These are phyloP conservation scores for Inga laurina DNA, from an alignment of 306 rosid genomes.

Conservation along the genomic window DNA sequence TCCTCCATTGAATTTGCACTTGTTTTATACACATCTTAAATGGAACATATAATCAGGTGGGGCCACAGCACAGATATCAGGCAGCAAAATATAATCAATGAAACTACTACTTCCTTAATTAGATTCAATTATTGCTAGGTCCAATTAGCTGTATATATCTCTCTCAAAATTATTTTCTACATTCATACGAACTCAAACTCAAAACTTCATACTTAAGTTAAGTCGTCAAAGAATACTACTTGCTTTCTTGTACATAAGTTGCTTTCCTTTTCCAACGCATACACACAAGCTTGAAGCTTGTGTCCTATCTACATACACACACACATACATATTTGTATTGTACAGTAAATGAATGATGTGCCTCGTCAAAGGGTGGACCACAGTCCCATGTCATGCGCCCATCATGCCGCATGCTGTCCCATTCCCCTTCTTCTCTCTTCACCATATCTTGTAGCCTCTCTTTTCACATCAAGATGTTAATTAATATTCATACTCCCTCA, in stretches of 20 bases:
- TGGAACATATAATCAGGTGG: conserved; percentile 23
- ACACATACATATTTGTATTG: not conserved
- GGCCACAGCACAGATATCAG: conserved; percentile 23
- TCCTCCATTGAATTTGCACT: too few species aligned
- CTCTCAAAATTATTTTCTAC: too few species aligned
- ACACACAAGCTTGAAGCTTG: not conserved
- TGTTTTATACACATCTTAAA: conserved; percentile 9
- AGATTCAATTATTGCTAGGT: too few species aligned
- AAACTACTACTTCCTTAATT: too few species aligned
- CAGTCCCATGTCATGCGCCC: conserved; percentile 52
- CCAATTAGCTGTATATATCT: too few species aligned
- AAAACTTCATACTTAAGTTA: too few species aligned
- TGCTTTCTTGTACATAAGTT: not conserved
- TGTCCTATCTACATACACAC: not conserved
- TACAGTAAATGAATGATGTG: conserved; percentile 6
- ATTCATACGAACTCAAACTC: too few species aligned
- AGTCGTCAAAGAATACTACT: too few species aligned
- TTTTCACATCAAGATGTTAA: not conserved
- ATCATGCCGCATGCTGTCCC: conserved; percentile 51
- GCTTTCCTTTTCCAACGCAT: conserved; percentile 15
- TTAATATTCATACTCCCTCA: not conserved
- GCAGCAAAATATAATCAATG: not conserved
- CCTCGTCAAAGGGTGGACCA: conserved; percentile 41
- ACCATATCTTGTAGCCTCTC: conserved; percentile 23
- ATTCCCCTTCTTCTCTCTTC: not conserved